Evolutionary conservation across 1,139 yeast genomes (phyloP), one percentile per base, ranked within the genome.

Genomic region (Geotrichum restrictum): DNA sequence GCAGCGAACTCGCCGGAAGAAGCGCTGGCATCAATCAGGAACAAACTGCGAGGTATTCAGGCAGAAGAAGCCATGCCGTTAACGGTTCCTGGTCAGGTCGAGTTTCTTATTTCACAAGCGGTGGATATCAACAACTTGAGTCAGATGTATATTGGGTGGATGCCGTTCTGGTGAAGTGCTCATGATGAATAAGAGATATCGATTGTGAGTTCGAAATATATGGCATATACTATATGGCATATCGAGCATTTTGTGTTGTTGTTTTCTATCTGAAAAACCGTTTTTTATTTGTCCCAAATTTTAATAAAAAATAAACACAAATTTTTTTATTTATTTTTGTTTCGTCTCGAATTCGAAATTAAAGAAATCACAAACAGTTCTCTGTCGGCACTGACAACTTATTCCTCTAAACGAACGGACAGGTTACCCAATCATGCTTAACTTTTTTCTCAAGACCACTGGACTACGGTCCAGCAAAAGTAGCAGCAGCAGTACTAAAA

Each of bases 141-240:
- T 31, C 84, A 78, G 60, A 93, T 94, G 98, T 94, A 88, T 68
- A 82, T 87, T 34, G 99, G 99, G 2, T 93, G 98, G 98, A 79
- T 87, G 63, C 84, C 98, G 1, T 87, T 81, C 65, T 73, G 83
- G 74, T 82, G 66, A 37, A 8, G 29, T 24, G 29, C 8, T 5
- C 29, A 5, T n/a, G n/a, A n/a, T n/a, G n/a, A n/a, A n/a, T n/a
- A n/a, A n/a, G n/a, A n/a, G n/a, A 24, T 24, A 5, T 24, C 29
- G 29, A 24, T 24, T 5, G 29, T 24, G 29, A 5, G 7, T 5
- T 24, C n/a, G n/a, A n/a, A n/a, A n/a, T n/a, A n/a, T n/a, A n/a
- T n/a, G n/a, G n/a, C n/a, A n/a, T n/a, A n/a, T n/a, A n/a, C n/a
- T n/a, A n/a, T n/a, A n/a, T n/a, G n/a, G n/a, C n/a, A n/a, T n/a